Percentiles rank a stretch among this genome's conserved stretches.
These are phyloP conservation scores for Penicillium mononematosum DNA, from an alignment of 495 filamentous ascomycete genomes.

Conservation along the genomic window DNA sequence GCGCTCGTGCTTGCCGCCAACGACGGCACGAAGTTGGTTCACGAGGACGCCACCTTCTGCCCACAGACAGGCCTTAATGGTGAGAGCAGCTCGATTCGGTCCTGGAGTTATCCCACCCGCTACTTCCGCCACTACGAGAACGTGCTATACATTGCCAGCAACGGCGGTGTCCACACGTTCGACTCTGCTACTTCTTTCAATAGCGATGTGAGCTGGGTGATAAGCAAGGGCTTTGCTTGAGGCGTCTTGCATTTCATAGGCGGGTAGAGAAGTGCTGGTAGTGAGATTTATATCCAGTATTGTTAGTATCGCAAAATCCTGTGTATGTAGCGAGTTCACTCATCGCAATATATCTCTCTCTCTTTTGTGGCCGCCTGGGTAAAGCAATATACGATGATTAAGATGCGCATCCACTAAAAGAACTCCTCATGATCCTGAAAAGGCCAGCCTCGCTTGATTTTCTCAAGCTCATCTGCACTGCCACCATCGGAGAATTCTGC, in stretches of 20 bases:
- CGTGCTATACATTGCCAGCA: constrained; percentile 47
- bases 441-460: constrained; percentile 21
- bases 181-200: constrained; percentile 48
- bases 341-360: no score
- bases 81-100: constrained; percentile 47
- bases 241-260: neutral
- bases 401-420: constrained; percentile 4
- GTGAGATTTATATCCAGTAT: neutral
- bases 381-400: no score
- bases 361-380: no score
- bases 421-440: constrained; percentile 26
- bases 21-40: constrained; percentile 52
- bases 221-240: constrained; percentile 45
- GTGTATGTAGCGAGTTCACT: no score
- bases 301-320: neutral
- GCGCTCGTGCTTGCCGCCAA: constrained; percentile 44
- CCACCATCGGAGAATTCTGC: constrained; percentile 12
- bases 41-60: constrained; percentile 58
- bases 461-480: constrained; percentile 16
- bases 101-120: constrained; percentile 57
- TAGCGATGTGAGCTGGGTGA: constrained; percentile 50
- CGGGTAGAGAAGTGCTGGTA: no score
- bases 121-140: constrained; percentile 53
- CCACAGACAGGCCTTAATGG: constrained; percentile 46
- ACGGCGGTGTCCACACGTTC: constrained; percentile 52